Percentiles rank a stretch among this genome's conserved stretches.
phyloP scores from a whole-genome alignment of 2,329 filamentous ascomycete species.

The Biscogniauxia mediterranea region DNA sequence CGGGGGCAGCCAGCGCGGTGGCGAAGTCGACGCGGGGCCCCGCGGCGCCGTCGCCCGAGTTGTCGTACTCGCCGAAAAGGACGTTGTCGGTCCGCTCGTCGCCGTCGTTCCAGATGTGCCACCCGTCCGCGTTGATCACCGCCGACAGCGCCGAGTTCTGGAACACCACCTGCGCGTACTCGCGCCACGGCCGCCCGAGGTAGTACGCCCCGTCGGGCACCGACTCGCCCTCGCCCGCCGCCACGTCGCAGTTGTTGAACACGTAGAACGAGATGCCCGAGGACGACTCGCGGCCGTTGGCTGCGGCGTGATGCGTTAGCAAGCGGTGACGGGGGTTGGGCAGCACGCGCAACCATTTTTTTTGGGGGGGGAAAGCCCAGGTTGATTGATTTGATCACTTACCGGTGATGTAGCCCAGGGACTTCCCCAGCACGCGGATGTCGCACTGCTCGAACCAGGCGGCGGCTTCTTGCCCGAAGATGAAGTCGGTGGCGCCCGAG shows the following conservation, averaged over 20 bases:
- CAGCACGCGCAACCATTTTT: too few relatives aligned
- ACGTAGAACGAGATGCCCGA: slow-evolving; percentile 21
- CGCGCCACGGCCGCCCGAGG: slow-evolving; percentile 48
- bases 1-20: slow-evolving; percentile 33
- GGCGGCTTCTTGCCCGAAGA: slow-evolving; percentile 42
- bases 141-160: slow-evolving; percentile 47
- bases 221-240: slow-evolving; percentile 34
- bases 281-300: slow-evolving; percentile 39
- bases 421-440: slow-evolving; percentile 34
- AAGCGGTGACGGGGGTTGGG: too few relatives aligned
- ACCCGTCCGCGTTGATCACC: slow-evolving; percentile 59
- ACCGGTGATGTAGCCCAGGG: slow-evolving; percentile 42
- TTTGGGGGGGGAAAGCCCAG: too few relatives aligned
- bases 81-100: slow-evolving; percentile 50
- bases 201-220: slow-evolving; percentile 41
- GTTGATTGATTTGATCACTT: slow-evolving; percentile 8
- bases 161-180: slow-evolving; percentile 46
- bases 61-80: slow-evolving; percentile 57
- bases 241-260: slow-evolving; percentile 6
- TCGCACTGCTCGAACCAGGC: slow-evolving; percentile 45
- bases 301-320: slow-evolving; percentile 23
- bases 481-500: slow-evolving; percentile 48
- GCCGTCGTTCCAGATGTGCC: slow-evolving; percentile 51
- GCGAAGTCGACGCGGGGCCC: slow-evolving; percentile 49
- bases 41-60: slow-evolving; percentile 55